Percentiles rank a stretch among this genome's conserved stretches.
These are phyloP conservation scores for Fomitiporia mediterranea DNA, from an alignment of 1,284 basidiomycete species.

Conservation along the genomic window DNA sequence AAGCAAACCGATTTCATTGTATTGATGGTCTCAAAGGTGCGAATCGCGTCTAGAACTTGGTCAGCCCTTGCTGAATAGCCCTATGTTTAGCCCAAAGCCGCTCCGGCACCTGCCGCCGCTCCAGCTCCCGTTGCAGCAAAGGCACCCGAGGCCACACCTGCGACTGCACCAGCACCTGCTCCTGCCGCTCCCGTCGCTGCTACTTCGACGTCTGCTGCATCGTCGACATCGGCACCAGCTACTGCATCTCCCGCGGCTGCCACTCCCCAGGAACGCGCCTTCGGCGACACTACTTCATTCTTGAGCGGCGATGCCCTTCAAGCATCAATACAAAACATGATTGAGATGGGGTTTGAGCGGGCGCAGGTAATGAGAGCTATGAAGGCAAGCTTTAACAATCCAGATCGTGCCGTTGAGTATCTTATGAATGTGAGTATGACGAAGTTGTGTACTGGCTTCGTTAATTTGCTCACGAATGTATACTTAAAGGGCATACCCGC, in stretches of 20 bases:
- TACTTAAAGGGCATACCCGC: constrained; percentile 72
- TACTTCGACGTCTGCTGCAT: constrained; percentile 36
- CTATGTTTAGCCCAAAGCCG: constrained; percentile 51
- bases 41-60: constrained; percentile 21
- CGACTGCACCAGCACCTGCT: constrained; percentile 32
- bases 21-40: constrained; percentile 95
- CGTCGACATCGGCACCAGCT: constrained; percentile 32
- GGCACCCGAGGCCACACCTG: constrained; percentile 29
- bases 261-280: constrained; percentile 30
- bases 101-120: constrained; percentile 25
- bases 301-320: constrained; percentile 76
- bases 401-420: constrained; percentile 97
- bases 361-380: constrained; percentile 86
- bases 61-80: constrained; percentile 6
- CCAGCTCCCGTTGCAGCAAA: constrained; percentile 33
- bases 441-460: constrained; percentile 2
- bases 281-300: constrained; percentile 54
- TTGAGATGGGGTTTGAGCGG: constrained; percentile 92
- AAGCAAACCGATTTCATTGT: constrained; percentile 99
- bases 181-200: constrained; percentile 32
- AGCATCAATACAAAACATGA: constrained; percentile 74
- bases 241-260: constrained; percentile 33
- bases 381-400: constrained; percentile 96
- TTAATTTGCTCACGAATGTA: constrained; percentile 12
- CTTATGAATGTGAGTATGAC: constrained; percentile 77